Base-by-base conservation (phyloP, 352 stramenopile species). In the Pythium pectinolyticum region DNA sequence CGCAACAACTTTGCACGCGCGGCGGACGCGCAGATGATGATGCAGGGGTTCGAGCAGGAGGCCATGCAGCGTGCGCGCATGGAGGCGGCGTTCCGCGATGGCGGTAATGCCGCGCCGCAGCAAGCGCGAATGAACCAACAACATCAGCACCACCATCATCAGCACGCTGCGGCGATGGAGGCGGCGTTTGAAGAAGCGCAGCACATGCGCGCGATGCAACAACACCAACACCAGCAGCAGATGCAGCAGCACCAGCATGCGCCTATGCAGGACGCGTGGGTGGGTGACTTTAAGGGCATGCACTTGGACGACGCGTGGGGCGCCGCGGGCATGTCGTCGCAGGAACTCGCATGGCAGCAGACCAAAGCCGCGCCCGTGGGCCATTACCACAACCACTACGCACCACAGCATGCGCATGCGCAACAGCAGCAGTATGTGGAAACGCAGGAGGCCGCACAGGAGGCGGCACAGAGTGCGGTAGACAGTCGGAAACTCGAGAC, bases 231-330 rank as follows among this genome's bases (percentile, higher is more conserved):
- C n/a, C 53, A 76, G 49, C 66, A 75, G 8, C 61, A 72, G 0
- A 71, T 52, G 5, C 65, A 70, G 30, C 22, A 10, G 41, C 28
- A 25, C 72, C 72, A 27, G 64, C 61, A 47, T 67, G 54, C 1
- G 50, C 35, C 30, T n/a, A 78, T 78, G 59, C 72, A 89, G 20
- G 72, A 88, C 45, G 69, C 72, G 20, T 90, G 84, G 84, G 70
- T 88, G n/a, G 69, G 84, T 32, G 82, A 90, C 47, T 92, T 92
- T 57, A 65, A 79, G 63, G 57, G 56, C 28, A 67, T 76, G 39
- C 78, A 84, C 48, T 59, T 93, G 64, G 75, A 92, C 55, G 66
- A 82, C 15, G 80, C 80, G 25, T 93, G 85, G 80, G 74, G 80
- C 57, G 75, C 66, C 5, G 75, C 78, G 3, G 74, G 78, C 55